Conservation (phyloP, 2,329 filamentous ascomycete genomes). For the Plectosphaerella sp. region DNA sequence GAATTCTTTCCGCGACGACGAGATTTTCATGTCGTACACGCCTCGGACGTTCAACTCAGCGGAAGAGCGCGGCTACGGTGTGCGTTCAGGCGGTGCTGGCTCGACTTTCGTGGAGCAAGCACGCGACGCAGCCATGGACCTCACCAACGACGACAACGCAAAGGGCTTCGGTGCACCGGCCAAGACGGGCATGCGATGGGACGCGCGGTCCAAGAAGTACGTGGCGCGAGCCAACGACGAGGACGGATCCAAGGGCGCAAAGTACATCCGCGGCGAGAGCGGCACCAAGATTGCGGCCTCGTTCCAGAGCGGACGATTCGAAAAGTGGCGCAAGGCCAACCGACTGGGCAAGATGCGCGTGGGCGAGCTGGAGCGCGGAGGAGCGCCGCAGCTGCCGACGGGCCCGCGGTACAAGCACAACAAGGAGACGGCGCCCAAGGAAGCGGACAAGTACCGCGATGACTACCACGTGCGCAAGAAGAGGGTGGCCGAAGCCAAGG, state of each 20-base stretch:
- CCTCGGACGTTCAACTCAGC: slow-evolving; percentile 75
- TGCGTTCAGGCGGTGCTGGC: slow-evolving; percentile 74
- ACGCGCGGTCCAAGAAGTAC: slow-evolving; percentile 95
- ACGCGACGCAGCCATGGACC: slow-evolving; percentile 85
- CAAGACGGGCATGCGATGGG: slow-evolving; percentile 79
- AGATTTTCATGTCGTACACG: slow-evolving; percentile 95
- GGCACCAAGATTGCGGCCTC: slow-evolving; percentile 93
- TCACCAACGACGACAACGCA: slow-evolving; percentile 80
- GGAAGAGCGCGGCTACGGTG: slow-evolving; percentile 90
- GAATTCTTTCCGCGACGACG: slow-evolving; percentile 55
- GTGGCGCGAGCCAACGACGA: slow-evolving; percentile 89
- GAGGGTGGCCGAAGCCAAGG: slow-evolving; percentile 79
- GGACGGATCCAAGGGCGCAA: slow-evolving; percentile 71
- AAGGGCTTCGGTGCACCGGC: slow-evolving; percentile 75
- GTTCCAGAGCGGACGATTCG: slow-evolving; percentile 91
- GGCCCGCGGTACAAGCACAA: slow-evolving; percentile 73
- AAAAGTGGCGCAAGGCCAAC: slow-evolving; percentile 85
- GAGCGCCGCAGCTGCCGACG: slow-evolving; percentile 20
- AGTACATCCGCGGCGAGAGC: slow-evolving; percentile 81
- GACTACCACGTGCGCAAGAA: slow-evolving; percentile 91
- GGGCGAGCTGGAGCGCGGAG: slow-evolving; percentile 69
- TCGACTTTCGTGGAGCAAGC: slow-evolving; percentile 84
- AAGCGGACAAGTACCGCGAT: slow-evolving; percentile 85
- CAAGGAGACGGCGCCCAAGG: slow-evolving; percentile 82
- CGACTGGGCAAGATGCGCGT: slow-evolving; percentile 72